Base-by-base conservation (phyloP, 345 rosid genomes). In the Dipteronia sinensis region DNA sequence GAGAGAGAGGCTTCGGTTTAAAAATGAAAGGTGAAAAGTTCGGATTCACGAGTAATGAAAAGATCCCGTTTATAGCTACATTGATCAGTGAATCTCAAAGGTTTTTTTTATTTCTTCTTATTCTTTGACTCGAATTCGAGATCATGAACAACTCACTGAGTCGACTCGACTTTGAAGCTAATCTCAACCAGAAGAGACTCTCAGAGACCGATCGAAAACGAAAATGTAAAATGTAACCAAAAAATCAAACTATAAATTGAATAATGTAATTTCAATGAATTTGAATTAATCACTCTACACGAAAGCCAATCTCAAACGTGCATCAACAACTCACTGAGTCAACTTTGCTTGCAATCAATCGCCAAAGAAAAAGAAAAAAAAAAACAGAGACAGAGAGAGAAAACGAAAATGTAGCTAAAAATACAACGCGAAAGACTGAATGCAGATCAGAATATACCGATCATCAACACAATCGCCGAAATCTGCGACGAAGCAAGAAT, bases 101-200 rank as follows among this genome's bases (percentile, higher is more conserved):
- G 20, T 69, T 69, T 22, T 47, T 3, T 15, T 29, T 9, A 0
- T 69, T 25, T 9, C 0, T 69, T 25, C 55, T 70, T 3, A 0
- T 8, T 17, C 22, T 68, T 42, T 3, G 1, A 40, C 34, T 72
- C 29, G 22, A 72, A 40, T 19, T 56, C 22, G 8, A 42, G n/a
- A 73, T 20, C 56, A 40, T 23, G 10, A 0, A 23, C 61, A 64
- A 25, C 64, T 75, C 71, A 65, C 65, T 13, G 71, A 75, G 65
- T 75, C 65, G 51, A 55, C 72, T 75, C 78, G 44, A 58, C 56
- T 19, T 59, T 0, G 22, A 62, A 73, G 34, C 40, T 8, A 73
- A 42, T 12, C 67, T 9, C 74, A 19, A n/a, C 47, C 10, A 46
- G 13, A 46, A 46, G 49, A 11, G 49, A 46, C 12, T 42, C 10